Evolutionary conservation across 306 rosid genomes (phyloP), one percentile per base, ranked within the genome.

Genomic region (Begonia fuchsioides): DNA sequence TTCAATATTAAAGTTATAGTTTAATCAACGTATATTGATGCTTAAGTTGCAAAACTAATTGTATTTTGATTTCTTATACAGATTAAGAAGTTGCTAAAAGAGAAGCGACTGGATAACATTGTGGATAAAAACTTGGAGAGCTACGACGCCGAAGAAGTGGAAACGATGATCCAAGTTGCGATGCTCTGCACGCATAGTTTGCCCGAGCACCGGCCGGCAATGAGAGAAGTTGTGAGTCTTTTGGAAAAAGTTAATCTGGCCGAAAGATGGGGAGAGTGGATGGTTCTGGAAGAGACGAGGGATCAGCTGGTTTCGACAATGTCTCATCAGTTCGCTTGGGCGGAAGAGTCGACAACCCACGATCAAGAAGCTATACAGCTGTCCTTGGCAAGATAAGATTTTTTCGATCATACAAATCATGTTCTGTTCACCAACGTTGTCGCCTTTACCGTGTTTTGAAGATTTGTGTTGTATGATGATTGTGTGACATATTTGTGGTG

Each of bases 291-390:
- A 61, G 79, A 72, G 53, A 66, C 44, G 8, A 76, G 81, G 70
- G 75, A 51, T 65, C 67, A 52, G 60, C 82, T 81, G 43, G 55
- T 68, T 32, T 56, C 79, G 16, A 72, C 49, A 32, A 55, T 50
- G 66, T 69, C 83, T 54, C 93, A 81, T 63, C 68, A 59, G 15
- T 84, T 88, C 71, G 59, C 62, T 54, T 90, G 95, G 97, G 74
- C 63, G 54, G 92, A 70, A 14, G 97, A 90, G 51, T 61, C 82
- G 11, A 81, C 76, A n/a, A 58, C 50, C 13, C 76, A 72, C 38
- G 92, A 81, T 65, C 97, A 73, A 66, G 90, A 79, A 68, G 93
- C 95, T 53, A 84, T 90, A 17, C 95, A 84, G 26, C 76, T 90
- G 69, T 84, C 93, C 43, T 62, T 57, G 65, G 69, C 94, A 53